A percentile compares a stretch with the other conserved stretches of the same genome.
These are phyloP conservation scores for Suillus luteus DNA, from an alignment of 768 basidiomycete species.

Conservation along the genomic window DNA sequence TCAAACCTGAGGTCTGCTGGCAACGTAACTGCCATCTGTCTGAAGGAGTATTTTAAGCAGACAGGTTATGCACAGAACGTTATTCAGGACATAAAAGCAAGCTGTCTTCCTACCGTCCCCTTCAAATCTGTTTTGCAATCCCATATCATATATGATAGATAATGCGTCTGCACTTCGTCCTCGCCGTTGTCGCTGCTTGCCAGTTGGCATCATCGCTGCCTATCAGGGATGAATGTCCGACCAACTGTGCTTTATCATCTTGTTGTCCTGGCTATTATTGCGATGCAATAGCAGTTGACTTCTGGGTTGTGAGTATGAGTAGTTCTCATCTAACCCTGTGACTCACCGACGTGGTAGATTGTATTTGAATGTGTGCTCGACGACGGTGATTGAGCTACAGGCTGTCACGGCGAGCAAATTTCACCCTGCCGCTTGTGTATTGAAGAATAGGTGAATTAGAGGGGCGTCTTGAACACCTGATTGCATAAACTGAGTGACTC, in stretches of 20 bases:
- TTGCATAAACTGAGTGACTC: too few species aligned
- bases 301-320: neutral
- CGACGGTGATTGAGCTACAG: too few species aligned
- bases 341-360: neutral
- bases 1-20: neutral
- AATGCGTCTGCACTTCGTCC: neutral
- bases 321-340: neutral
- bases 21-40: neutral
- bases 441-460: too few species aligned
- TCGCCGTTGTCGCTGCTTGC: neutral
- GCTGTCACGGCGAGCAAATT: too few species aligned
- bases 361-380: neutral
- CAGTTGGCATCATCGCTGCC: neutral
- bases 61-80: neutral
- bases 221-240: too few species aligned
- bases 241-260: too few species aligned
- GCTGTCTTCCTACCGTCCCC: neutral
- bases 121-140: too few species aligned
- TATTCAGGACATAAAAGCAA: neutral
- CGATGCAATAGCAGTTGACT: too few species aligned
- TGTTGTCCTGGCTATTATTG: too few species aligned
- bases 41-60: neutral
- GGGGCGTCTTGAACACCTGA: too few species aligned
- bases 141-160: neutral
- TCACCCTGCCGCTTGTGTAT: too few species aligned